Conservation (phyloP, 2,329 filamentous ascomycete genomes). For the Ilyonectria destructans region DNA sequence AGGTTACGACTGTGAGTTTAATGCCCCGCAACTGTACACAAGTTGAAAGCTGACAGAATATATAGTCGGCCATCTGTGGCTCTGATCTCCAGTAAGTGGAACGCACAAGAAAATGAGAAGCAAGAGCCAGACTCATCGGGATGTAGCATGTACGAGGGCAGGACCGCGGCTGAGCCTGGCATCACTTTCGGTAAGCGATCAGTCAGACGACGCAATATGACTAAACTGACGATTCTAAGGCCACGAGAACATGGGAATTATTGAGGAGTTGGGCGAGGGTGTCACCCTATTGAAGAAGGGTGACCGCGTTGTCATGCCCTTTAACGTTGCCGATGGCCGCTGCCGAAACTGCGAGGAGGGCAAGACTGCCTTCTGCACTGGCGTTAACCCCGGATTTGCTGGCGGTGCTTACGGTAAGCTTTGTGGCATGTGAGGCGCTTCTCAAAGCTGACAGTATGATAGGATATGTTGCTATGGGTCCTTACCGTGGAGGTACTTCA, state of each 20-base stretch:
- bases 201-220: background rate
- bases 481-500: conserved; percentile 58
- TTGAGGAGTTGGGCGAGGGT: conserved; percentile 70
- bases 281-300: conserved; percentile 75
- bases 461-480: conserved; percentile 75
- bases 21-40: background rate
- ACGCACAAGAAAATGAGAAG: background rate
- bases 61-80: conserved; percentile 67
- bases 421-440: background rate
- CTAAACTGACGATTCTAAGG: conserved; percentile 38
- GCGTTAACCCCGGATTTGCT: conserved; percentile 60
- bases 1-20: conserved; percentile 72
- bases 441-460: conserved; percentile 7
- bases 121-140: conserved; percentile 21
- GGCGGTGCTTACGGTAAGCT: conserved; percentile 53
- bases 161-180: conserved; percentile 74
- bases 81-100: conserved; percentile 63
- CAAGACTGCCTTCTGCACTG: conserved; percentile 77
- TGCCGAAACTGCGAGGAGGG: conserved; percentile 78
- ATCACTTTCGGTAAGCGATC: conserved; percentile 68
- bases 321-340: conserved; percentile 76
- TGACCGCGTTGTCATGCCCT: conserved; percentile 76
- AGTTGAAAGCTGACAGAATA: conserved; percentile 22
- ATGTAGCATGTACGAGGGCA: conserved; percentile 75
- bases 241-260: conserved; percentile 75